These are phyloP conservation scores for Aspergillus kassunensis DNA, from an alignment of 495 filamentous ascomycete genomes.

Conservation along the genomic window DNA sequence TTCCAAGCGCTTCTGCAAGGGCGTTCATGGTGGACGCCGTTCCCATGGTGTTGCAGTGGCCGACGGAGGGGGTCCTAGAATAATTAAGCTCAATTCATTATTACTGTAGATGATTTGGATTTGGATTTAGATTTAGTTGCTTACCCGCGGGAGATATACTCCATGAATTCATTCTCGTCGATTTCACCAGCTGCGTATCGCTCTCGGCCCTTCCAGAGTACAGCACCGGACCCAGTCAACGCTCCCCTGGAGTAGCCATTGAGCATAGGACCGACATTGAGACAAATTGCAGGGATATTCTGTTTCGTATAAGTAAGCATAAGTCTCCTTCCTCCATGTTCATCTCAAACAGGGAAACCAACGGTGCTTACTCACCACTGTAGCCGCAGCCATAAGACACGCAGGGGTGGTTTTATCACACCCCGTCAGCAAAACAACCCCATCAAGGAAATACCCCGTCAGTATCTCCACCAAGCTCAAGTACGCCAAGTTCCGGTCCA, in stretches of 20 bases:
- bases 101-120: too few species aligned
- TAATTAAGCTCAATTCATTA: background rate
- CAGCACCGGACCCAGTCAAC: constrained; percentile 45
- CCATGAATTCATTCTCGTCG: constrained; percentile 42
- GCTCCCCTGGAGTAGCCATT: constrained; percentile 46
- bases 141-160: constrained; percentile 47
- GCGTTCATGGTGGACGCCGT: constrained; percentile 58
- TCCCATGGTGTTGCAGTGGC: constrained; percentile 57
- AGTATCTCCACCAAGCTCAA: constrained; percentile 50
- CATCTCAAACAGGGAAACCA: too few species aligned
- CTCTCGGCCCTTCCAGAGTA: constrained; percentile 51
- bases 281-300: constrained; percentile 53
- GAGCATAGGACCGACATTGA: constrained; percentile 55
- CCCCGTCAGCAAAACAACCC: constrained; percentile 52
- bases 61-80: constrained; percentile 49
- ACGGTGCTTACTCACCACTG: too few species aligned
- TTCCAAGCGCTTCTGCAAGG: constrained; percentile 51
- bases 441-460: constrained; percentile 50
- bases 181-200: constrained; percentile 51
- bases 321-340: too few species aligned
- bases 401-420: constrained; percentile 57
- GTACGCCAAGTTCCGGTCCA: constrained; percentile 53
- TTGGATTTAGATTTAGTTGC: constrained; percentile 5
- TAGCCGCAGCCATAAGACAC: constrained; percentile 52
- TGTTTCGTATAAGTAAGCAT: background rate